Conservation (phyloP, 1,139 yeast species). For the Nematodospora anomalae region DNA sequence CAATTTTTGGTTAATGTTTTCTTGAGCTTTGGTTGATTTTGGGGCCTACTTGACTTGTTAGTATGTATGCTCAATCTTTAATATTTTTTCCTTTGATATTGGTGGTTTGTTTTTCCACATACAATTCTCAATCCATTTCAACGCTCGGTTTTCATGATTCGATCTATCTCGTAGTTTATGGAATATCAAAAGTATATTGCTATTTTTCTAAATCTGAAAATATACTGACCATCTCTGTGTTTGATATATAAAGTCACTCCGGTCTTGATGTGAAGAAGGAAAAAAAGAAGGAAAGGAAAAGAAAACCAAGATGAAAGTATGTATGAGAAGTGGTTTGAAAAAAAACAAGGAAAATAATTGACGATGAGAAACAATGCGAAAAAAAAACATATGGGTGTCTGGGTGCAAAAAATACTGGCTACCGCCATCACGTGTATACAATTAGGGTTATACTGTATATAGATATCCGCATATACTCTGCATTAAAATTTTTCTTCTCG, state of each 20-base stretch:
- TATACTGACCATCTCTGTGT: constrained; percentile 98
- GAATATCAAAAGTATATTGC: neutral
- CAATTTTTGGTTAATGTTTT: constrained; percentile 96
- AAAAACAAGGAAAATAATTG: neutral
- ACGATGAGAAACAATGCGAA: neutral
- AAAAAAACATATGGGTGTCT: neutral
- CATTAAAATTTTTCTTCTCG: neutral
- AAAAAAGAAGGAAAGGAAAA: constrained; percentile 6
- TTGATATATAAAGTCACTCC: constrained; percentile 68
- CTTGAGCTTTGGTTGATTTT: constrained; percentile 76
- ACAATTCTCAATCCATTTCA: constrained; percentile 1
- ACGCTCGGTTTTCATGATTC: no score
- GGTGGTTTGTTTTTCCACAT: constrained; percentile 4
- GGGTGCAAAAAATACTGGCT: neutral
- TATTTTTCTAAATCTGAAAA: no score
- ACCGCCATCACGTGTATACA: constrained; percentile 1
- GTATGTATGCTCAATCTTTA: constrained; percentile 1
- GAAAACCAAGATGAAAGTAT: constrained; percentile 8
- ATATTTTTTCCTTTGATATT: neutral
- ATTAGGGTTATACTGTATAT: constrained; percentile 3
- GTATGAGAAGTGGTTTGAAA: neutral
- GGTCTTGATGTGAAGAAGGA: constrained; percentile 55
- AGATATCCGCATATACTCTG: neutral
- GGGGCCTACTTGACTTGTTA: constrained; percentile 69
- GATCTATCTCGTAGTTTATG: neutral